A percentile compares a stretch with the other conserved stretches of the same genome.
Evolutionary conservation across 495 filamentous ascomycete genomes (phyloP).

Genomic region (Aspergillus panamensis): DNA sequence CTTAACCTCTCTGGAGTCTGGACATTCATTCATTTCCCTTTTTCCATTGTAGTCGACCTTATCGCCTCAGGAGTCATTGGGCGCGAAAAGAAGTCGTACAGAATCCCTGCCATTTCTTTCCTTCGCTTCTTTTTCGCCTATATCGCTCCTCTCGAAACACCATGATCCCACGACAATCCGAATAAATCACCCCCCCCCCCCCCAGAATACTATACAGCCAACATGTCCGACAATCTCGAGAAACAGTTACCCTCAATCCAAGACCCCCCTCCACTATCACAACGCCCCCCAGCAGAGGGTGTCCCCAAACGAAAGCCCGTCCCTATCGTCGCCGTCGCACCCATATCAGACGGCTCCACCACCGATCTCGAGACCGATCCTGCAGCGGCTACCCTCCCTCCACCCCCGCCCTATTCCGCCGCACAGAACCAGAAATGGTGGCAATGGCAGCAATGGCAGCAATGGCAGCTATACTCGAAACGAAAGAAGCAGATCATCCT

Average conservation of each 20-base stretch:
- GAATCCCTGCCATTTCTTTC: neutral
- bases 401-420: neutral
- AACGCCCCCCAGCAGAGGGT: constrained; percentile 1
- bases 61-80: no score
- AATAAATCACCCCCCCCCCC: neutral
- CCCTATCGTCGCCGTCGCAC: constrained; percentile 3
- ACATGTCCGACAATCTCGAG: neutral
- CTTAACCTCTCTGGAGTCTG: no score
- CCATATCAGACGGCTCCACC: neutral
- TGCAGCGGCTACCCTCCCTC: neutral
- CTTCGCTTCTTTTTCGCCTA: neutral
- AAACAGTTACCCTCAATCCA: neutral
- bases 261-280: neutral
- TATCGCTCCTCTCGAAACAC: neutral
- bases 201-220: neutral
- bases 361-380: constrained; percentile 11
- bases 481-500: constrained; percentile 28
- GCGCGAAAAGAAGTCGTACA: no score
- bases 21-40: no score
- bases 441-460: constrained; percentile 6
- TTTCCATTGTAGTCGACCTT: no score
- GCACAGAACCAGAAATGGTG: neutral
- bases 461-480: constrained; percentile 12
- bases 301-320: constrained; percentile 22
- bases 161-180: neutral